These are phyloP conservation scores for Boletus reticulatus DNA, from an alignment of 768 basidiomycete species.

Conservation along the genomic window DNA sequence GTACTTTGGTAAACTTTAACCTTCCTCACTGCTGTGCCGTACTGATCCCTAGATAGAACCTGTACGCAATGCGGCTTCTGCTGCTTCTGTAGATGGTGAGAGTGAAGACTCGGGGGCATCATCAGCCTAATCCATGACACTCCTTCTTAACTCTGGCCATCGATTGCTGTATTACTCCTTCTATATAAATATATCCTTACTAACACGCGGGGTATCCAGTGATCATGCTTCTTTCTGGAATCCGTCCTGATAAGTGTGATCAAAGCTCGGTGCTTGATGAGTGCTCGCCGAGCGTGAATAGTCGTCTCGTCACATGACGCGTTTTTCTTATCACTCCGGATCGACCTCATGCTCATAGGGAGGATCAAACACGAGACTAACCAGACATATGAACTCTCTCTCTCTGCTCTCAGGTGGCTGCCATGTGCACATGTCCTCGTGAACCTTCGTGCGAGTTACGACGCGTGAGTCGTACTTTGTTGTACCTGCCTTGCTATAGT, in stretches of 20 bases:
- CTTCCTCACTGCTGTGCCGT: constrained; percentile 10
- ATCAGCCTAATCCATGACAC: constrained; percentile 29
- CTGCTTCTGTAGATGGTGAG: constrained; percentile 54
- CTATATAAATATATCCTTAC: constrained; percentile 32
- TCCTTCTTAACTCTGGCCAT: constrained; percentile 25
- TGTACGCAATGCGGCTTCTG: constrained; percentile 49
- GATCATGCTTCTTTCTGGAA: constrained; percentile 11
- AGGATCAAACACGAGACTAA: constrained; percentile 5
- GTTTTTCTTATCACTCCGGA: constrained; percentile 1
- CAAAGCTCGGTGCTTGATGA: constrained; percentile 13
- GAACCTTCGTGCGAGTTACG: background rate
- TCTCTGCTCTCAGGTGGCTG: constrained; percentile 11
- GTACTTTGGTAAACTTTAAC: constrained; percentile 72
- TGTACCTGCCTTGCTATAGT: constrained; percentile 3
- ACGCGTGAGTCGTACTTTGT: background rate
- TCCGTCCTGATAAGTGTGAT: constrained; percentile 19
- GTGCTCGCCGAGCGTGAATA: constrained; percentile 1
- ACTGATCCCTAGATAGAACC: constrained; percentile 50
- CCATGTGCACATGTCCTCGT: constrained; percentile 13
- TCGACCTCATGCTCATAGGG: constrained; percentile 6
- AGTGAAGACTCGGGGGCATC: constrained; percentile 48
- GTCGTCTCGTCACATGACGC: constrained; percentile 11
- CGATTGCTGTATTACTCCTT: constrained; percentile 33
- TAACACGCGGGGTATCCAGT: constrained; percentile 21
- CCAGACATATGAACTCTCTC: constrained; percentile 1